phyloP scores from a whole-genome alignment of 139 green algal genomes.

The Choricystis sp. region DNA sequence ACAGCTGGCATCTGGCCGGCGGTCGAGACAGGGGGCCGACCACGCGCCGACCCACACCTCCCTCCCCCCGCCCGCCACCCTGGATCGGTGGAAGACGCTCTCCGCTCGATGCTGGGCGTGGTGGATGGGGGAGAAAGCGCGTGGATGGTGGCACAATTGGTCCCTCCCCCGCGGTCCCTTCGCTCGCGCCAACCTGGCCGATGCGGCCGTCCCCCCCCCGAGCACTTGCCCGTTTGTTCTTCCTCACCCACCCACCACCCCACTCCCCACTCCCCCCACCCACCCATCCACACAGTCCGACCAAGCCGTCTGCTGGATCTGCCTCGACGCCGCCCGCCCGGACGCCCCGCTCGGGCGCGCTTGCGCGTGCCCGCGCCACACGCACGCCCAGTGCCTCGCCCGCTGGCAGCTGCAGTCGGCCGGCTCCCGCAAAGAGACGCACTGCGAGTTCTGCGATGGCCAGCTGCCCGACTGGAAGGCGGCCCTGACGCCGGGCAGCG shows the following conservation, averaged over 20 bases:
- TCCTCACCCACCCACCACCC: neutral
- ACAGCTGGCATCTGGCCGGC: too few species aligned
- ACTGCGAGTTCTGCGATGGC: slow-evolving; percentile 71
- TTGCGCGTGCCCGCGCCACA: neutral
- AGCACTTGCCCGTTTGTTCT: neutral
- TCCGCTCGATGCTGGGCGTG: too few species aligned
- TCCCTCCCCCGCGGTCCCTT: too few species aligned
- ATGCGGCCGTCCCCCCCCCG: neutral
- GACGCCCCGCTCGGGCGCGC: neutral
- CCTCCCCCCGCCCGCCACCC: too few species aligned
- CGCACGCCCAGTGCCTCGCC: slow-evolving; percentile 47
- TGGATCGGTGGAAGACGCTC: too few species aligned
- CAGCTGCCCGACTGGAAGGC: slow-evolving; percentile 61
- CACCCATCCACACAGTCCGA: neutral
- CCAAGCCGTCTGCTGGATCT: slow-evolving; percentile 71
- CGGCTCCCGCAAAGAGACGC: slow-evolving; percentile 56
- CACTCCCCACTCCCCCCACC: slow-evolving; percentile 1
- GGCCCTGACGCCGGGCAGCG: slow-evolving; percentile 40
- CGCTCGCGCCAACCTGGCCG: too few species aligned
- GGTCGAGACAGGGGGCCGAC: too few species aligned
- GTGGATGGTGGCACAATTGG: too few species aligned
- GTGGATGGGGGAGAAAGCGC: too few species aligned
- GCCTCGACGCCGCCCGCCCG: slow-evolving; percentile 33
- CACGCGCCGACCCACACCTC: too few species aligned
- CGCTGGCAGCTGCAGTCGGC: slow-evolving; percentile 74